These are phyloP conservation scores for Sclerotinia nivalis DNA, from an alignment of 2,329 filamentous ascomycete genomes.

Conservation along the genomic window DNA sequence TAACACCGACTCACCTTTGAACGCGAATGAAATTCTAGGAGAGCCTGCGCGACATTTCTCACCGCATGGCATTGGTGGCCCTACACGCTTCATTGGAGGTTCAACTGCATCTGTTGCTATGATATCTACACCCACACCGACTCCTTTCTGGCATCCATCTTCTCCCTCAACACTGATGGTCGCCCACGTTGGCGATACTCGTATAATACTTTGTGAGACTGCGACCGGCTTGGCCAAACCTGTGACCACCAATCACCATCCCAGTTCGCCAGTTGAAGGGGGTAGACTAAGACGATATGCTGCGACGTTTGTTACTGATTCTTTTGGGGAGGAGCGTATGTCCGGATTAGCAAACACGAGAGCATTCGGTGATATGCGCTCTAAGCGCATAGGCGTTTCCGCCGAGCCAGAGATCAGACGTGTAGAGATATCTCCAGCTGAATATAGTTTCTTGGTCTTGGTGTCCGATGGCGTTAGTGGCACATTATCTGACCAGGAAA, in stretches of 20 bases:
- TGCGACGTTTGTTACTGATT: slow-evolving; percentile 86
- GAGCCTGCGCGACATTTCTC: slow-evolving; percentile 56
- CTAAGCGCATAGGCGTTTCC: slow-evolving; percentile 89
- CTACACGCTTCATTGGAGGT: slow-evolving; percentile 83
- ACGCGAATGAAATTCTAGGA: slow-evolving; percentile 81
- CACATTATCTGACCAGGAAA: slow-evolving; percentile 86
- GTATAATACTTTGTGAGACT: slow-evolving; percentile 86
- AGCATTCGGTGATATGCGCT: slow-evolving; percentile 87
- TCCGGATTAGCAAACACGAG: slow-evolving; percentile 90
- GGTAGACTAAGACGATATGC: slow-evolving; percentile 83
- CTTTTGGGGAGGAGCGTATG: slow-evolving; percentile 96
- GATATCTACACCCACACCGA: slow-evolving; percentile 87
- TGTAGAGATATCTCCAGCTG: slow-evolving; percentile 75
- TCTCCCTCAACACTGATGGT: slow-evolving; percentile 81
- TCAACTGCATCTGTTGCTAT: slow-evolving; percentile 88
- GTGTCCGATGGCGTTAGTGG: slow-evolving; percentile 88
- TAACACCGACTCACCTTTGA: slow-evolving; percentile 74
- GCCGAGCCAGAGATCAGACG: slow-evolving; percentile 88
- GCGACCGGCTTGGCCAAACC: slow-evolving; percentile 76
- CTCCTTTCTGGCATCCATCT: slow-evolving; percentile 92
- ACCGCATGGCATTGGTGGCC: slow-evolving; percentile 67
- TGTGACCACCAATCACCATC: slow-evolving; percentile 89
- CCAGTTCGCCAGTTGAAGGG: slow-evolving; percentile 81
- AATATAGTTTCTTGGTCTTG: slow-evolving; percentile 87
- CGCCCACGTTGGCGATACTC: slow-evolving; percentile 91